These are phyloP conservation scores for Eugenia klotzschiana DNA, from an alignment of 441 rosid species.

Conservation along the genomic window DNA sequence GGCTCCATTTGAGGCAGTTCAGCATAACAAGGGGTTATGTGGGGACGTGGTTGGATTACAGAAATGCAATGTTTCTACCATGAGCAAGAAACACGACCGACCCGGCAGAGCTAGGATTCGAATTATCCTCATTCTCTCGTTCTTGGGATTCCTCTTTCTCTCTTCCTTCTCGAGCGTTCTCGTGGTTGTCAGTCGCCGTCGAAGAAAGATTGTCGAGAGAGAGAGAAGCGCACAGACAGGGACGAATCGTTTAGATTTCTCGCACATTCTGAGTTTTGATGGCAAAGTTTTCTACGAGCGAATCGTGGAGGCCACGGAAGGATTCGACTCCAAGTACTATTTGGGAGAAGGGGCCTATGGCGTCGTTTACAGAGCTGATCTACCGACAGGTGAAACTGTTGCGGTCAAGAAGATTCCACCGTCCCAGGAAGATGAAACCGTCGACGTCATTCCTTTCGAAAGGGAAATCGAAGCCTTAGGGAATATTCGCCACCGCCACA, in stretches of 20 bases:
- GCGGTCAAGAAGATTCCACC: not conserved
- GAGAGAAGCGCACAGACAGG: not conserved
- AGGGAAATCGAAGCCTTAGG: not conserved
- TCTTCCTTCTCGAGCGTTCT: not conserved
- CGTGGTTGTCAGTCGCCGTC: rapidly evolving
- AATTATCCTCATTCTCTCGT: not conserved
- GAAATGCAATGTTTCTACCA: not conserved
- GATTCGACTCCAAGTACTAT: not conserved
- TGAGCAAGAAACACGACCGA: not conserved
- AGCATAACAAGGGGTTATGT: not conserved
- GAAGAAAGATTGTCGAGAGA: not conserved
- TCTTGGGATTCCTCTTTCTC: not conserved
- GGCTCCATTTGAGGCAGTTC: not conserved
- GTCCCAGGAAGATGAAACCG: not conserved
- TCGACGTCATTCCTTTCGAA: not conserved
- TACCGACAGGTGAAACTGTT: not conserved
- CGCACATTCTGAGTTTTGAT: not conserved
- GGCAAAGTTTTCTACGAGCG: not conserved
- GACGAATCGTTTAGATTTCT: not conserved
- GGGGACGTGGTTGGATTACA: not conserved
- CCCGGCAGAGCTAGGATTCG: not conserved
- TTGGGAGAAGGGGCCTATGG: not conserved
- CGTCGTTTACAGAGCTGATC: not conserved
- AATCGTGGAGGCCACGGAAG: not conserved
- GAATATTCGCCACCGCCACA: not conserved